Conservation (phyloP, 1,139 yeast species). For the Waltiozyma sp. region DNA sequence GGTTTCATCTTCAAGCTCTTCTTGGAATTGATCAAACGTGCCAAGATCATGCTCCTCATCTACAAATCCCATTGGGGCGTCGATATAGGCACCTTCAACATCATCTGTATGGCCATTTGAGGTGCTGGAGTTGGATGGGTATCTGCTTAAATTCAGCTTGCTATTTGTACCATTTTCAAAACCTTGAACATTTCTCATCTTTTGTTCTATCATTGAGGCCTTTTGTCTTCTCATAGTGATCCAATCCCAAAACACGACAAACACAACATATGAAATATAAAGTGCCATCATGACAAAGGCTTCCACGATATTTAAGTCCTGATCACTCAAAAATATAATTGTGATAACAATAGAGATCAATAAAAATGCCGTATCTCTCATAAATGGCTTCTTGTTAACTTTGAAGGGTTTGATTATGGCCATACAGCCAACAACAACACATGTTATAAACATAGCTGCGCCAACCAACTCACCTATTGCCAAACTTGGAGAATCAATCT, state of each 20-base stretch:
- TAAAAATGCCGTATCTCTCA: constrained; percentile 30
- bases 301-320: constrained; percentile 35
- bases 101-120: constrained; percentile 6
- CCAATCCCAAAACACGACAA: constrained; percentile 30
- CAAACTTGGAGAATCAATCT: constrained; percentile 53
- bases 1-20: neutral
- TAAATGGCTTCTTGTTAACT: constrained; percentile 35
- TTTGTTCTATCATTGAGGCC: constrained; percentile 14
- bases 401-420: constrained; percentile 59
- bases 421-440: constrained; percentile 73
- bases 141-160: neutral
- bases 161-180: neutral
- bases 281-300: constrained; percentile 32
- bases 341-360: constrained; percentile 27
- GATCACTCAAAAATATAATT: constrained; percentile 36
- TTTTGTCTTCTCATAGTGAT: constrained; percentile 15
- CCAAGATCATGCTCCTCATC: neutral
- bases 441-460: constrained; percentile 66
- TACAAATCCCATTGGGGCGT: neutral
- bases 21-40: neutral
- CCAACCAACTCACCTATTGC: constrained; percentile 88
- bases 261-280: constrained; percentile 29
- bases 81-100: neutral
- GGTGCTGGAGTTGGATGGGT: neutral
- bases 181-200: constrained; percentile 13